Percentiles rank a stretch among this genome's conserved stretches.
phyloP scores from a whole-genome alignment of 495 filamentous ascomycete genomes.

The Trichocladium antarcticum region DNA sequence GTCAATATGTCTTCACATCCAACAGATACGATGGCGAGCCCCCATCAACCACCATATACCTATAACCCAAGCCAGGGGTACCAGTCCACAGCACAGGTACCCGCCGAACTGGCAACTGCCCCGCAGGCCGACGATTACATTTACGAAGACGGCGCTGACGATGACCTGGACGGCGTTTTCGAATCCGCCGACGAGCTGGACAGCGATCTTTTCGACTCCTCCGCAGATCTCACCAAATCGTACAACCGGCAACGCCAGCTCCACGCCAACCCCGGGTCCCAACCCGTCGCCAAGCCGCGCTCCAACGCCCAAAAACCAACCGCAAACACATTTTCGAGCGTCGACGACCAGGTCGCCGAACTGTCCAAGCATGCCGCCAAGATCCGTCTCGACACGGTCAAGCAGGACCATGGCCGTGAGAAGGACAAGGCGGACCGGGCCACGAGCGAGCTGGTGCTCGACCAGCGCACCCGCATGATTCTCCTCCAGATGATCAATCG shows the following conservation, averaged over 20 bases:
- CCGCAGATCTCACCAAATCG: conserved; percentile 69
- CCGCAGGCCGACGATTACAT: conserved; percentile 6
- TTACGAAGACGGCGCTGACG: conserved; percentile 26
- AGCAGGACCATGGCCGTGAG: conserved; percentile 39
- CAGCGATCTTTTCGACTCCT: conserved; percentile 48
- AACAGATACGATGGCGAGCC: background rate
- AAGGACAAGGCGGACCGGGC: conserved; percentile 86
- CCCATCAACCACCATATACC: conserved; percentile 20
- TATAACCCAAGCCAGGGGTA: conserved; percentile 24
- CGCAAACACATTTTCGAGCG: conserved; percentile 61
- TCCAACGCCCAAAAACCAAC: conserved; percentile 75
- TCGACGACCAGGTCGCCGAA: conserved; percentile 80
- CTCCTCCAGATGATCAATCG: conserved; percentile 90
- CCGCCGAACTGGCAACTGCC: conserved; percentile 2
- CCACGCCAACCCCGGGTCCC: conserved; percentile 26
- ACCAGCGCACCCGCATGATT: conserved; percentile 89
- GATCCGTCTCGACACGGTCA: conserved; percentile 66
- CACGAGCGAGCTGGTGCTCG: conserved; percentile 85
- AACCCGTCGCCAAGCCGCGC: conserved; percentile 45
- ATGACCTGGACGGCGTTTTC: conserved; percentile 36
- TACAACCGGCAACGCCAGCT: conserved; percentile 77
- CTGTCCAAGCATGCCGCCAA: conserved; percentile 81
- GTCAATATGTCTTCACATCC: too few species aligned
- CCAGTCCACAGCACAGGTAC: conserved; percentile 17
- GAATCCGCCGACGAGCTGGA: conserved; percentile 34